Conservation (phyloP, 495 filamentous ascomycete genomes). For the Aspergillus mulundensis region DNA sequence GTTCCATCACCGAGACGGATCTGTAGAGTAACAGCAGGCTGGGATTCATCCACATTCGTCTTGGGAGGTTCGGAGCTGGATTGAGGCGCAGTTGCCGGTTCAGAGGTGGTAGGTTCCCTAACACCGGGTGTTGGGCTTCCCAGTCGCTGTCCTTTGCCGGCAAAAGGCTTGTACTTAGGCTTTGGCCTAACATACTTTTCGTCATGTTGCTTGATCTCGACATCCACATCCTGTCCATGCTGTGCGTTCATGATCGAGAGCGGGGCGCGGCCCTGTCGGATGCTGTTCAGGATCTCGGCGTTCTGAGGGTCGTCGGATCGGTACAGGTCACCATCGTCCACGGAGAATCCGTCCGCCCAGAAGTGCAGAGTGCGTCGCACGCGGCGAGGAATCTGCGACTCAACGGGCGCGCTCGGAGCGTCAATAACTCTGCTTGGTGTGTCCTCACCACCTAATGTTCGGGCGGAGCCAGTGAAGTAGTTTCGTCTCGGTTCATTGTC, state of each 20-base stretch:
- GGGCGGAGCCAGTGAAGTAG: constrained; percentile 75
- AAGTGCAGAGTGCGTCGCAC: constrained; percentile 75
- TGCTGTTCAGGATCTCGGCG: constrained; percentile 73
- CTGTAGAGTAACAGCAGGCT: constrained; percentile 74
- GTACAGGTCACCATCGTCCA: constrained; percentile 90
- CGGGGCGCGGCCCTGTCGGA: constrained; percentile 81
- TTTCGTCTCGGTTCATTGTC: constrained; percentile 49
- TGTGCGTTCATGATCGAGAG: constrained; percentile 84
- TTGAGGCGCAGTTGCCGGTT: constrained; percentile 29
- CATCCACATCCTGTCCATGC: constrained; percentile 81
- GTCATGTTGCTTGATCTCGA: constrained; percentile 80
- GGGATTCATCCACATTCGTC: constrained; percentile 65
- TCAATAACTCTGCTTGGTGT: constrained; percentile 69
- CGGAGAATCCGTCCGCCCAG: constrained; percentile 91
- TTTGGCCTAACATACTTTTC: constrained; percentile 80
- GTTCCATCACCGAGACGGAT: constrained; percentile 90
- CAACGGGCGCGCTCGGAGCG: constrained; percentile 48
- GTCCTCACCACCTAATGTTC: constrained; percentile 88
- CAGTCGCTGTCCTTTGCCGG: constrained; percentile 77
- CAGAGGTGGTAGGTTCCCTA: constrained; percentile 29
- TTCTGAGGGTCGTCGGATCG: constrained; percentile 87
- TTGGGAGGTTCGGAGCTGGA: constrained; percentile 33
- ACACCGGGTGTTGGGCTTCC: constrained; percentile 83
- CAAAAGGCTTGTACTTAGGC: constrained; percentile 82
- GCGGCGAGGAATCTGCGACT: constrained; percentile 41